Percentiles rank a stretch among this genome's conserved stretches.
Evolutionary conservation across 1,284 basidiomycete genomes (phyloP).

Genomic region (Xerocomus amazonicus): DNA sequence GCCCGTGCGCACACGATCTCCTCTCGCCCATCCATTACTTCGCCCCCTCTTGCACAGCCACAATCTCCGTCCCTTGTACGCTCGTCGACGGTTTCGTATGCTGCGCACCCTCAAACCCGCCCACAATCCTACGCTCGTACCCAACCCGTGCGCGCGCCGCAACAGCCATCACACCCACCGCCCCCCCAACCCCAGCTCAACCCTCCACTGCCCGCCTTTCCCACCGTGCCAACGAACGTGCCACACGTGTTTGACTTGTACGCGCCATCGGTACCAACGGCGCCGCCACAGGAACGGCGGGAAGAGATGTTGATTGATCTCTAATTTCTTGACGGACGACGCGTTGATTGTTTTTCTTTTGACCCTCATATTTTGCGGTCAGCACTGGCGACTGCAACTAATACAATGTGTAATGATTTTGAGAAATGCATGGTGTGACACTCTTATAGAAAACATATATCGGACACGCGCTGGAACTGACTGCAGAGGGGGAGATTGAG

Average conservation of each 20-base stretch:
- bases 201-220: conserved; percentile 17
- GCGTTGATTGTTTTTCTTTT: neutral
- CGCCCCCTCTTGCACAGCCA: conserved; percentile 12
- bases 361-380: neutral
- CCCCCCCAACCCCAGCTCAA: conserved; percentile 8
- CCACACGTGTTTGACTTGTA: conserved; percentile 57
- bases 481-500: too few relatives aligned
- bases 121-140: conserved; percentile 7
- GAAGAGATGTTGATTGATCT: conserved; percentile 83
- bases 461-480: too few relatives aligned
- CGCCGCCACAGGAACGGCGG: conserved; percentile 68
- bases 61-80: conserved; percentile 19
- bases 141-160: conserved; percentile 4
- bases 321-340: conserved; percentile 24
- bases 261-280: conserved; percentile 42
- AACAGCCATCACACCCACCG: conserved; percentile 7
- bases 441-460: too few relatives aligned
- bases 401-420: neutral
- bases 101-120: neutral
- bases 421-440: neutral
- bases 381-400: conserved; percentile 1
- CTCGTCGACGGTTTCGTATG: conserved; percentile 21
- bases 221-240: conserved; percentile 47
- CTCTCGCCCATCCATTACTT: conserved; percentile 19
- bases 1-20: conserved; percentile 24